A percentile compares a stretch with the other conserved stretches of the same genome.
Conservation (phyloP, 2,329 filamentous ascomycete genomes). For the Dactylellina haptotyla region DNA sequence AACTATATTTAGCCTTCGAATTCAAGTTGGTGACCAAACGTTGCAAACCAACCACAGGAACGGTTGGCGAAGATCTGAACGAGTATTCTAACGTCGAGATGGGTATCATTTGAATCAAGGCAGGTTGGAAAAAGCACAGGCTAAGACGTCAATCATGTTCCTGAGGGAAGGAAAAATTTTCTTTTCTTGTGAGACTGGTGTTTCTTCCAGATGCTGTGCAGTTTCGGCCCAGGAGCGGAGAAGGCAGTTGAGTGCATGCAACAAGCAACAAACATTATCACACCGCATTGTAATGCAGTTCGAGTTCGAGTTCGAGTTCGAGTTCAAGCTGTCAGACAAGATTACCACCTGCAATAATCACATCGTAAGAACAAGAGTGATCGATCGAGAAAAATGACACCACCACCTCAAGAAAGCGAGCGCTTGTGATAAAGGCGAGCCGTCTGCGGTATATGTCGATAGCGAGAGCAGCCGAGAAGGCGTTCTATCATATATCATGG, state of each 20-base stretch:
- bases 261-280: constrained; percentile 24
- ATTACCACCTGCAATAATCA: constrained; percentile 3
- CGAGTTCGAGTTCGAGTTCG: too few relatives aligned
- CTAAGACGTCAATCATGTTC: constrained; percentile 2
- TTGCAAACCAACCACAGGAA: too few relatives aligned
- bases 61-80: too few relatives aligned
- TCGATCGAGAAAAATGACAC: constrained; percentile 24
- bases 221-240: constrained; percentile 22
- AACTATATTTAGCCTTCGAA: too few relatives aligned
- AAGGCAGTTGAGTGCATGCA: constrained; percentile 44
- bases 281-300: constrained; percentile 11
- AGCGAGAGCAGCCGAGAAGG: background rate
- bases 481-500: constrained; percentile 14
- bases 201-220: background rate
- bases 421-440: constrained; percentile 29
- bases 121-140: too few relatives aligned
- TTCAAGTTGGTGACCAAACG: too few relatives aligned
- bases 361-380: background rate
- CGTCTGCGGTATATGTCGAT: constrained; percentile 15
- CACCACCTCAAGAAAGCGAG: constrained; percentile 26
- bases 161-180: too few relatives aligned
- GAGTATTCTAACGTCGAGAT: too few relatives aligned
- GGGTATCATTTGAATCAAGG: background rate
- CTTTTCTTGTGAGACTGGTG: background rate
- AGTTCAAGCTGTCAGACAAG: too few relatives aligned